Conservation (phyloP, 345 rosid genomes). For the Linum lewisii region DNA sequence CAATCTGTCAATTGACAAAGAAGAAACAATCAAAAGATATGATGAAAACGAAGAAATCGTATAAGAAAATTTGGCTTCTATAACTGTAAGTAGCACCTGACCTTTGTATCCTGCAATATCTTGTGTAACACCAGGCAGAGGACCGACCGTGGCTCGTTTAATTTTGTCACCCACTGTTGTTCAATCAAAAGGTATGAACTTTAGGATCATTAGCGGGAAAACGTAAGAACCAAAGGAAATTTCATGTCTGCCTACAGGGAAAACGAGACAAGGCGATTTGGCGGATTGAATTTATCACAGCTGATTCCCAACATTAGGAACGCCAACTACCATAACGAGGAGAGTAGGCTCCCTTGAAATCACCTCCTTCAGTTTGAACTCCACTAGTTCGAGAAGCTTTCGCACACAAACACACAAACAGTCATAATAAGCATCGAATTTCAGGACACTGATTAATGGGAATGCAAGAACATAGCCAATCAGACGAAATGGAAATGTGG, state of each 20-base stretch:
- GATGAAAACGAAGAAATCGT: not conserved
- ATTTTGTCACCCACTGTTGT: too few species aligned
- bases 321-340: conserved; percentile 94
- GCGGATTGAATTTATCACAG: conserved; percentile 73
- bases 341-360: conserved; percentile 91
- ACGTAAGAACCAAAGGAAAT: conserved; percentile 3
- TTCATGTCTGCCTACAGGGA: conserved; percentile 44
- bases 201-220: not conserved
- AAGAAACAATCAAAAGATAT: not conserved
- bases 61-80: not conserved
- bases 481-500: too few species aligned
- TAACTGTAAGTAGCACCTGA: conserved; percentile 6
- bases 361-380: conserved; percentile 80
- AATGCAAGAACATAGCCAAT: too few species aligned
- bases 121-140: conserved; percentile 95
- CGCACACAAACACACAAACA: too few species aligned
- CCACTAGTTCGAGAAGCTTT: conserved; percentile 82
- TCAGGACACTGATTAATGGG: too few species aligned
- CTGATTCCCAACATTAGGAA: conserved; percentile 98
- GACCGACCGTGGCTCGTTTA: conserved; percentile 71
- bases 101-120: conserved; percentile 98
- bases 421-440: too few species aligned
- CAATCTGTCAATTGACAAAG: conserved; percentile 45
- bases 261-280: conserved; percentile 67
- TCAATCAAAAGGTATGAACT: conserved; percentile 8